These are phyloP conservation scores for Raphanus raphanistrum DNA, from an alignment of 345 rosid species.

Conservation along the genomic window DNA sequence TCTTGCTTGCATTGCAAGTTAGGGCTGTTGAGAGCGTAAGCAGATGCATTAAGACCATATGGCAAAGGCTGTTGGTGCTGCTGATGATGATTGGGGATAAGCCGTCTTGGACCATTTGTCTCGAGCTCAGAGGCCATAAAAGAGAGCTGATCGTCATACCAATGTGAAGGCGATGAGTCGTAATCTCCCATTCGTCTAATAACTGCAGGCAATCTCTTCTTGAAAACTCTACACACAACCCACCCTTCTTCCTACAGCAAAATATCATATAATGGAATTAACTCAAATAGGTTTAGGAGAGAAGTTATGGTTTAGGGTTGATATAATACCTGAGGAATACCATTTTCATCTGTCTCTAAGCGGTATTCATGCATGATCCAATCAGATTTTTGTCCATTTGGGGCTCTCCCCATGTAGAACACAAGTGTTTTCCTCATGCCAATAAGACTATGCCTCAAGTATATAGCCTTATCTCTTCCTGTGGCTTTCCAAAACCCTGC, in stretches of 20 bases:
- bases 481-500: constrained; percentile 99
- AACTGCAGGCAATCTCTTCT: constrained; percentile 71
- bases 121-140: constrained; percentile 62
- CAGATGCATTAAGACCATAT: constrained; percentile 38
- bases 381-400: constrained; percentile 94
- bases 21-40: constrained; percentile 43
- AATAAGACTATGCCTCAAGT: constrained; percentile 64
- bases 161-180: constrained; percentile 59
- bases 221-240: constrained; percentile 96
- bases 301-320: constrained; percentile 6
- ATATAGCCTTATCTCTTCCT: constrained; percentile 94
- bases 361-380: constrained; percentile 99
- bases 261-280: background rate
- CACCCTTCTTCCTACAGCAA: constrained; percentile 90
- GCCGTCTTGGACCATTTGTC: constrained; percentile 54
- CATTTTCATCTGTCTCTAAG: constrained; percentile 58
- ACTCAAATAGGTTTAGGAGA: background rate
- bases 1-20: constrained; percentile 74
- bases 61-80: constrained; percentile 55
- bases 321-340: constrained; percentile 38
- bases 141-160: constrained; percentile 86
- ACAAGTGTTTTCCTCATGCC: constrained; percentile 99
- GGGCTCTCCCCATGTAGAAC: constrained; percentile 96
- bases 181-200: constrained; percentile 60
- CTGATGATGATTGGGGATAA: constrained; percentile 49